Conservation (phyloP, 495 filamentous ascomycete species). For the Penicillium cataractarum region DNA sequence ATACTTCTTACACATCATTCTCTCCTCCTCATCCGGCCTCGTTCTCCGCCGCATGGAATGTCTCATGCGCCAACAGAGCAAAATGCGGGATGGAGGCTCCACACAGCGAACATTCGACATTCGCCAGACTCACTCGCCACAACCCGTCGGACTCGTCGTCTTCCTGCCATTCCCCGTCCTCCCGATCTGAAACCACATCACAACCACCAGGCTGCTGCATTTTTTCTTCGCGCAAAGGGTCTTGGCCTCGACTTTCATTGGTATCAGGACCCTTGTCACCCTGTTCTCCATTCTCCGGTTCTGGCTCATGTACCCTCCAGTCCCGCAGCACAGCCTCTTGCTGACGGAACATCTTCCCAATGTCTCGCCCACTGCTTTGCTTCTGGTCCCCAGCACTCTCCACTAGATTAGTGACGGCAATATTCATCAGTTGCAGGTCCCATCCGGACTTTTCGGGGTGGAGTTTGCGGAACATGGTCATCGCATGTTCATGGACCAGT, state of each 20-base stretch:
- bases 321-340: constrained; percentile 67
- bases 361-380: constrained; percentile 58
- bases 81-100: constrained; percentile 69
- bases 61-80: constrained; percentile 70
- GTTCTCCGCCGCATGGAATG: constrained; percentile 58
- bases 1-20: no score
- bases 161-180: constrained; percentile 34
- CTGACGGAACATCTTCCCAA: constrained; percentile 67
- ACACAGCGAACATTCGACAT: constrained; percentile 59
- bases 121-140: constrained; percentile 18
- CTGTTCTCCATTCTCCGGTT: constrained; percentile 2
- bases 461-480: constrained; percentile 73
- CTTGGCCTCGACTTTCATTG: background rate
- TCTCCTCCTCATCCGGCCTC: background rate
- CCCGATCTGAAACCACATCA: constrained; percentile 10
- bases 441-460: constrained; percentile 71
- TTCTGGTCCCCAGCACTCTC: constrained; percentile 57
- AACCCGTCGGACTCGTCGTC: constrained; percentile 36
- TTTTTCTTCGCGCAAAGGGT: constrained; percentile 11
- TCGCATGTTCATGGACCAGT: constrained; percentile 67
- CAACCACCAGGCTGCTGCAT: constrained; percentile 13
- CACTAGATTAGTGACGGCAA: constrained; percentile 85
- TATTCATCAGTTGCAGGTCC: constrained; percentile 81
- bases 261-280: constrained; percentile 1
- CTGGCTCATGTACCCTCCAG: constrained; percentile 45